phyloP scores from a whole-genome alignment of 2,329 filamentous ascomycete genomes.

The Trichoderma sp. region DNA sequence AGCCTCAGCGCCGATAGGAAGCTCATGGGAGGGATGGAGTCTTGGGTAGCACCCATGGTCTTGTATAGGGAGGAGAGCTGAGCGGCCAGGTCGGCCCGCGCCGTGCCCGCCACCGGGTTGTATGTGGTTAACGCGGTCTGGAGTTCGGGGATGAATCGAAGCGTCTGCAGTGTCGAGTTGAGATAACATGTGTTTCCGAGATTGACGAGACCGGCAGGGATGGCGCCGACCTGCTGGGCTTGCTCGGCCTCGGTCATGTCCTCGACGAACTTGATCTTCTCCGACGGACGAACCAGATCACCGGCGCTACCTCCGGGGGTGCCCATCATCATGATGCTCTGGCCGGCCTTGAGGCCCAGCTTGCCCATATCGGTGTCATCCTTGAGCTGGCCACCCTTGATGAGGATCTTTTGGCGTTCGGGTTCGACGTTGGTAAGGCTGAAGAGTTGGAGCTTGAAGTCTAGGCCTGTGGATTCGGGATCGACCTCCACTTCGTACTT shows the following conservation, averaged over 20 bases:
- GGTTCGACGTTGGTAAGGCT: constrained; percentile 95
- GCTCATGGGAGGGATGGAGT: constrained; percentile 78
- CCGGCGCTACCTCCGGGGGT: constrained; percentile 70
- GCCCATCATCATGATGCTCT: constrained; percentile 95
- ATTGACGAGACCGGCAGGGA: constrained; percentile 85
- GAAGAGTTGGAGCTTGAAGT: constrained; percentile 93
- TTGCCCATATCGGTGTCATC: constrained; percentile 87
- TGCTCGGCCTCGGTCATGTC: constrained; percentile 97
- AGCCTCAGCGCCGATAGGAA: constrained; percentile 80
- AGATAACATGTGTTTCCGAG: constrained; percentile 98
- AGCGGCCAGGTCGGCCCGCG: constrained; percentile 69
- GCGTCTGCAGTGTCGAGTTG: constrained; percentile 92
- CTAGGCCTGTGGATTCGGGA: constrained; percentile 78
- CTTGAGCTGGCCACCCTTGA: constrained; percentile 93
- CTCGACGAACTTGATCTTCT: constrained; percentile 85
- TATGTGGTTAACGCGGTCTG: constrained; percentile 74
- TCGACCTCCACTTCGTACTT: constrained; percentile 95
- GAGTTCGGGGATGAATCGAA: constrained; percentile 87
- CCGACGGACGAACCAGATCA: constrained; percentile 70
- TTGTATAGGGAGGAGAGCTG: constrained; percentile 83
- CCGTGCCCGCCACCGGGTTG: constrained; percentile 40
- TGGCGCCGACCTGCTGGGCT: constrained; percentile 79
- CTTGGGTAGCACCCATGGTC: constrained; percentile 85
- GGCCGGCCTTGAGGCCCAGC: constrained; percentile 81
- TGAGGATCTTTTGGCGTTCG: constrained; percentile 90